phyloP scores from a whole-genome alignment of 169 alveolate genomes.

The Plasmodium coatneyi region DNA sequence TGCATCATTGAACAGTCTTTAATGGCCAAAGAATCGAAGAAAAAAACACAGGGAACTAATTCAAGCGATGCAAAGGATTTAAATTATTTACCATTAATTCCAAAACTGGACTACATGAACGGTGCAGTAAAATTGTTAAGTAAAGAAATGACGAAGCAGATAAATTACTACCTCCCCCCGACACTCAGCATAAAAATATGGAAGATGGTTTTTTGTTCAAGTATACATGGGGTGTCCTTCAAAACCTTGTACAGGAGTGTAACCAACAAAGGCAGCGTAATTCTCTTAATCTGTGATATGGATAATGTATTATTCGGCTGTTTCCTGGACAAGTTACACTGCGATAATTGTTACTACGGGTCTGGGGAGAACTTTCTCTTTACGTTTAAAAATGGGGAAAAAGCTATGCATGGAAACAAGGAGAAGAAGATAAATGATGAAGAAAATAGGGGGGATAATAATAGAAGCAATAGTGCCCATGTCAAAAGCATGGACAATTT shows the following conservation, averaged over 20 bases:
- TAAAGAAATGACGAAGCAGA: conserved; percentile 79
- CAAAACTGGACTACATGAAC: conserved; percentile 47
- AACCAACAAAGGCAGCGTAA: conserved; percentile 83
- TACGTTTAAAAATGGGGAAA: conserved; percentile 74
- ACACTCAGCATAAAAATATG: conserved; percentile 83
- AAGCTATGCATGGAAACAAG: neutral
- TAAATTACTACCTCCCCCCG: conserved; percentile 81
- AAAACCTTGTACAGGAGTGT: conserved; percentile 87
- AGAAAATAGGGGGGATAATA: neutral
- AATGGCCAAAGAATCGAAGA: conserved; percentile 4
- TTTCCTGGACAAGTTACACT: conserved; percentile 83
- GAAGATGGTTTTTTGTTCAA: conserved; percentile 81
- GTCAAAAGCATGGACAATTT: neutral
- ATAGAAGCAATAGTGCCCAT: neutral
- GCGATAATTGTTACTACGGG: conserved; percentile 86
- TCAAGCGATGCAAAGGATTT: conserved; percentile 24
- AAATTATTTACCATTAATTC: conserved; percentile 24
- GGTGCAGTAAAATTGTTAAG: conserved; percentile 73
- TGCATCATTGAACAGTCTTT: conserved; percentile 55
- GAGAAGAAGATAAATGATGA: neutral
- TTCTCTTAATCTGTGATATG: conserved; percentile 86
- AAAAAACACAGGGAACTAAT: neutral
- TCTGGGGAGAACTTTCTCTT: conserved; percentile 89
- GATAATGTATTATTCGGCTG: conserved; percentile 89
- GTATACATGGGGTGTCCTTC: conserved; percentile 82